Base-by-base conservation (phyloP, 2,329 filamentous ascomycete genomes). In the Hymenoscyphus fructigenus region DNA sequence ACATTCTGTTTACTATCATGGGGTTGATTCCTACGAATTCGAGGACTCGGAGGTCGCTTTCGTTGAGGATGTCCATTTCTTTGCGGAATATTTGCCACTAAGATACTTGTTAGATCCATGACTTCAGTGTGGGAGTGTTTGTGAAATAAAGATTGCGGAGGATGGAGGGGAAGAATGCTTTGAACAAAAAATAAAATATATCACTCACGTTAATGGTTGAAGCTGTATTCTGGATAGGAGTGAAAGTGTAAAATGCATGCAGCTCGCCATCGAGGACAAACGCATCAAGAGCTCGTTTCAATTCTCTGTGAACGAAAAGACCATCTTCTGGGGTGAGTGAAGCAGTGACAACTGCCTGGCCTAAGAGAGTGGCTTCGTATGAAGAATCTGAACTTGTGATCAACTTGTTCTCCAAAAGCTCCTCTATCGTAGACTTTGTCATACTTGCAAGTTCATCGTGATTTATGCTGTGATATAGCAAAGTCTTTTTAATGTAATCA, bases 251-350 rank as follows among this genome's bases (percentile, higher is more conserved):
- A 57, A 92, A 83, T 14, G 91, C 84, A 71, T 93, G 91, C 87
- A 93, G 88, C 67, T 93, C 91, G 3, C 89, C 88, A 72, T 93
- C 90, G 85, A 93, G 88, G 14, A 92, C 91, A 72, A 93, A 93
- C 1, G 88, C 88, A 66, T 84, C 81, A 2, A 93, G 80, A 0
- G 90, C 88, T 69, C 84, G 84, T 64, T 82, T 82, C 58, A 93
- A 80, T 75, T 93, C 91, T 57, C 85, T 81, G 70, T 92, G 81
- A 20, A 93, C 83, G 70, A 92, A 93, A 0, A 91, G 77, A 0
- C 91, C 91, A 70, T 93, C 90, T 65, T 91, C 88, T 0, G 90
- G 91, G 60, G 90, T 85, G 41, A 93, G 83, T 1, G 88, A 87
- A 2, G 90, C 91, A 10, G 87, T 85, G 28, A 93, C 90, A 28